Evolutionary conservation across 441 rosid species (phyloP), one percentile per base, ranked within the genome.

Genomic region (Macaranga tanarius): DNA sequence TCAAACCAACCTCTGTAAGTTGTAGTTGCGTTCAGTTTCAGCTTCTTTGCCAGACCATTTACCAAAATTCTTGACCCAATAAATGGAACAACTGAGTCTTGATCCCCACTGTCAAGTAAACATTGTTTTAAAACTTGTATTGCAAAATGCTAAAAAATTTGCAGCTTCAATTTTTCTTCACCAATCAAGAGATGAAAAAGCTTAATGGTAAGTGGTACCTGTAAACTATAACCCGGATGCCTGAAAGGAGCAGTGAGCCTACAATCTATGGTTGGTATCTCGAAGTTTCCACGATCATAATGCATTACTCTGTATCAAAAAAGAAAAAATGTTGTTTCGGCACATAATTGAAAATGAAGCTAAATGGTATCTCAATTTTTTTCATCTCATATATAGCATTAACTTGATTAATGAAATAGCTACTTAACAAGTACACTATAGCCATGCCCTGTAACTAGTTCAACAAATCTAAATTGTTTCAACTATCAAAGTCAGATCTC

Each of bases 1-100:
- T 79, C 77, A 22, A 84, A 73, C 92, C 90, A 88, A 45, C 78
- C 76, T 48, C 81, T 77, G 50, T 88, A 88, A 15, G 81, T 72
- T 55, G 75, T 76, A 0, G 86, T 80, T 15, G 84, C 73, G 8
- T 80, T 80, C 28, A 86, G 62, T 38, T 78, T 78, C 51, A 88
- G 60, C 45, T 54, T 67, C 60, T 73, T 84, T 0, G 88, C 90
- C 50, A 87, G 70, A 25, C 38, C 52, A 23, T 82, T 68, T 0
- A 82, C 83, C 65, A 79, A 65, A 2, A 19, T 66, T 70, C 89
- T 73, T 5, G 80, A 81, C 22, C 89, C 84, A 0, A 73, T 84
- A n/a, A 88, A 72, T 25, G 88, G 87, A 38, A 86, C 8, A 1
- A 73, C 87, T 0, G 85, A 76, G 65, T 86, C 92, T 62, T 85